Evolutionary conservation across 208 protist species (phyloP).

Genomic region (Leishmania lainsoni): DNA sequence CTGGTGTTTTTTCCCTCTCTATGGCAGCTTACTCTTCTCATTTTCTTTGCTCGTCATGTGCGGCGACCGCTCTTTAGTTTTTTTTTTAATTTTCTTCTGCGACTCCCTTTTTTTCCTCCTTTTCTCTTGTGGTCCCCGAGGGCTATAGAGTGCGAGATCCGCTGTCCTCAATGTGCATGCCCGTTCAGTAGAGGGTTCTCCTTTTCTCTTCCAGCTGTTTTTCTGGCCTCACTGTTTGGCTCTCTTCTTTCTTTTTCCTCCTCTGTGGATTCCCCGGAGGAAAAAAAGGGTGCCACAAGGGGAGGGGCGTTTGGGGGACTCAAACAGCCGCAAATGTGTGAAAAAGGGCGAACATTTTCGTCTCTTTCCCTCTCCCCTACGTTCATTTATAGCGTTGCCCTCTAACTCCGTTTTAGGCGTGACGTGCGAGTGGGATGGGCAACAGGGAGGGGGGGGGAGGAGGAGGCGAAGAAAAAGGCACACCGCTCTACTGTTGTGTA

Average conservation of each 20-base stretch:
- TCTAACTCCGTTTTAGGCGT: background rate
- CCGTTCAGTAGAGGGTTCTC: background rate
- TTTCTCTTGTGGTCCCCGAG: background rate
- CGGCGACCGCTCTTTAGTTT: background rate
- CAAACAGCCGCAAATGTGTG: background rate
- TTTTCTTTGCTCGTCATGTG: background rate
- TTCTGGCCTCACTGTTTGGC: background rate
- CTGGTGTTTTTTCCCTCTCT: background rate
- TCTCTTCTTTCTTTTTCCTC: background rate
- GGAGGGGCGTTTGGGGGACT: background rate
- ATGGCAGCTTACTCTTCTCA: background rate
- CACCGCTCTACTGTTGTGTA: background rate
- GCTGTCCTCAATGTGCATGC: background rate
- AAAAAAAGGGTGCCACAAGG: background rate
- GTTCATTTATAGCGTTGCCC: no score
- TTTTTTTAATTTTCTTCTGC: background rate
- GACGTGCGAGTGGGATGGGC: background rate
- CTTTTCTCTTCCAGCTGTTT: constrained; percentile 4
- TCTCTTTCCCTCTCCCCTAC: background rate
- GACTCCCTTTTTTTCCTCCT: background rate
- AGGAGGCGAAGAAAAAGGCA: background rate
- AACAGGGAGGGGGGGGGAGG: no score
- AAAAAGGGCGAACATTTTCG: background rate
- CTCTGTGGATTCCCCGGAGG: background rate
- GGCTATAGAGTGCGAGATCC: background rate